phyloP scores from a whole-genome alignment of 225 moss, liverwort and hornwort genomes.

The Rhytidiadelphus loreus region DNA sequence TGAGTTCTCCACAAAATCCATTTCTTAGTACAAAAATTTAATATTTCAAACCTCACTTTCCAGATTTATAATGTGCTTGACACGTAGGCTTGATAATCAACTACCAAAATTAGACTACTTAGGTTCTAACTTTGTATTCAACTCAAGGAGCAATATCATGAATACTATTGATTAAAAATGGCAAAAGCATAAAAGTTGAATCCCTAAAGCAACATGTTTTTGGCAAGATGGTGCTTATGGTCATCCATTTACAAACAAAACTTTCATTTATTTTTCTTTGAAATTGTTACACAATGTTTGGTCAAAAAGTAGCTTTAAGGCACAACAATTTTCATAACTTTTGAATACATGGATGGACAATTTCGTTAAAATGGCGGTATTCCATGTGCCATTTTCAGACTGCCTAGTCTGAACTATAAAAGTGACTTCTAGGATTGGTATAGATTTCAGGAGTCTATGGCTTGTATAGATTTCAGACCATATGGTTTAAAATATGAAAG shows the following conservation, averaged over 20 bases:
- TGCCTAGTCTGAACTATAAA: too few relatives aligned
- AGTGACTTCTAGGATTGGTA: too few relatives aligned
- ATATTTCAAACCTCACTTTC: too few relatives aligned
- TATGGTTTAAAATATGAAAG: too few relatives aligned
- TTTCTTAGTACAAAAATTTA: too few relatives aligned
- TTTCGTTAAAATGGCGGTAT: too few relatives aligned
- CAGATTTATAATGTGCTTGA: background rate
- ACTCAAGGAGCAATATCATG: background rate
- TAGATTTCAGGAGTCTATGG: too few relatives aligned
- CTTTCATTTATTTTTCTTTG: too few relatives aligned
- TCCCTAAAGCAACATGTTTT: background rate
- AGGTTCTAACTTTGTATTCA: background rate
- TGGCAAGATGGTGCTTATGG: background rate
- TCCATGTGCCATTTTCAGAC: too few relatives aligned
- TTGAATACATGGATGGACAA: too few relatives aligned
- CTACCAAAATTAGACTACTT: background rate
- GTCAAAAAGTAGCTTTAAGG: background rate
- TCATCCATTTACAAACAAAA: background rate
- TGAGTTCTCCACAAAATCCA: too few relatives aligned
- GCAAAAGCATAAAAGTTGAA: background rate
- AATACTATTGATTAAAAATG: background rate
- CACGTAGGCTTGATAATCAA: background rate
- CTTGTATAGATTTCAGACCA: too few relatives aligned
- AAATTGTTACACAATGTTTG: background rate
- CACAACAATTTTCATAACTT: background rate